phyloP scores from a whole-genome alignment of 2,329 filamentous ascomycete species.

The Microthyrium microscopicum region DNA sequence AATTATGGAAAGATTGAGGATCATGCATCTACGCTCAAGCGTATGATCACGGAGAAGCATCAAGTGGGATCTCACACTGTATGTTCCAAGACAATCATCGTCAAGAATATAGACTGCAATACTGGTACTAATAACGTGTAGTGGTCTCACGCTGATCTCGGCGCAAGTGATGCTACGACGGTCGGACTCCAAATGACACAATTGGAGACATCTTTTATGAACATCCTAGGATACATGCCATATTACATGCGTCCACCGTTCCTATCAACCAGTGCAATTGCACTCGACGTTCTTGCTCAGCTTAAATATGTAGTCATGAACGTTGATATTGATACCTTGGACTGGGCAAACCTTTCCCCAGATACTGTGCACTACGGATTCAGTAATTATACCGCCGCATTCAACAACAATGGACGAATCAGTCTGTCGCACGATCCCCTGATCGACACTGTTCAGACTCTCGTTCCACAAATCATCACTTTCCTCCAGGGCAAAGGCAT shows the following conservation, averaged over 20 bases:
- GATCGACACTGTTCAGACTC: not conserved
- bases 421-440: not conserved
- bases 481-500: not conserved
- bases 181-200: conserved; percentile 18
- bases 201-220: conserved; percentile 18
- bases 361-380: conserved; percentile 3
- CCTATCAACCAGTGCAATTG: conserved; percentile 17
- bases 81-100: not conserved
- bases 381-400: not conserved
- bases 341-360: conserved; percentile 15
- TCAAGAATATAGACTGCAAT: not conserved
- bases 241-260: conserved; percentile 22
- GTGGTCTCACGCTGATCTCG: conserved; percentile 20
- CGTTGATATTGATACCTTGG: conserved; percentile 18
- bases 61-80: conserved; percentile 20
- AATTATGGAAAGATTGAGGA: conserved; percentile 19
- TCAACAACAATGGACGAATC: not conserved
- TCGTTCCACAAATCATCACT: not conserved
- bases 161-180: conserved; percentile 15
- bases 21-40: conserved; percentile 16
- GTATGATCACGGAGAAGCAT: conserved; percentile 18
- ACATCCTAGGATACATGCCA: conserved; percentile 21
- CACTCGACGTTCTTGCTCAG: conserved; percentile 17
- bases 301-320: conserved; percentile 21
- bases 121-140: not conserved